Evolutionary conservation across 2,329 filamentous ascomycete genomes (phyloP).

Genomic region (Alternaria dauci): DNA sequence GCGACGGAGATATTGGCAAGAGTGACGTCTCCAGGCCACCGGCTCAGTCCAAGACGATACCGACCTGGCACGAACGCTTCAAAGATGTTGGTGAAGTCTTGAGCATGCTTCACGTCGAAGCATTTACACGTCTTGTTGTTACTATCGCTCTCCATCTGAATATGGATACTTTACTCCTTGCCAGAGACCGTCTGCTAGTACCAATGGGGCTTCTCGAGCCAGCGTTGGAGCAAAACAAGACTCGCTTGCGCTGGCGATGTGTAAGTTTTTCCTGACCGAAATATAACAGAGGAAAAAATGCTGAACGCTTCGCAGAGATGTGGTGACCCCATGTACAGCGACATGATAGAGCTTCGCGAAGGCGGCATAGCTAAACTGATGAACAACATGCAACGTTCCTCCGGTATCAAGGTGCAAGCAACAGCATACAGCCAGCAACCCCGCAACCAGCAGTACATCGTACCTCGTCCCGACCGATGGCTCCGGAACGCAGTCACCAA

Average conservation of each 20-base stretch:
- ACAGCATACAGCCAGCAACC: not conserved
- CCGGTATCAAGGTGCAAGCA: constrained; percentile 6
- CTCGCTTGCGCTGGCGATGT: constrained; percentile 31
- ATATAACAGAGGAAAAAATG: not conserved
- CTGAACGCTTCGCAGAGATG: constrained; percentile 20
- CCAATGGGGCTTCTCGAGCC: constrained; percentile 14
- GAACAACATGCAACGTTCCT: constrained; percentile 14
- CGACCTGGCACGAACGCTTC: not conserved
- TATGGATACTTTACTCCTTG: not conserved
- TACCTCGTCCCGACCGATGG: constrained; percentile 13
- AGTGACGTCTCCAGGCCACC: not conserved
- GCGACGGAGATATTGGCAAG: not conserved
- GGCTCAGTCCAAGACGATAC: too few species aligned
- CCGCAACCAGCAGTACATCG: constrained; percentile 14
- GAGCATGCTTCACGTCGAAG: not conserved
- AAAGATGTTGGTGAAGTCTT: not conserved
- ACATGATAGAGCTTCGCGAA: constrained; percentile 21
- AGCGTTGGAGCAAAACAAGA: constrained; percentile 1
- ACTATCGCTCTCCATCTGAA: not conserved
- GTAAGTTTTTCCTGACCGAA: constrained; percentile 19
- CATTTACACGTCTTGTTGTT: not conserved
- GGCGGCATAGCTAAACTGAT: constrained; percentile 21
- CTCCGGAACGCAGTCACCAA: constrained; percentile 3
- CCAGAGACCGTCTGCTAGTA: constrained; percentile 5
- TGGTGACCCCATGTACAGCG: constrained; percentile 23